phyloP scores from a whole-genome alignment of 2,329 filamentous ascomycete genomes.

The Neophaeococcomyces mojaviensis region DNA sequence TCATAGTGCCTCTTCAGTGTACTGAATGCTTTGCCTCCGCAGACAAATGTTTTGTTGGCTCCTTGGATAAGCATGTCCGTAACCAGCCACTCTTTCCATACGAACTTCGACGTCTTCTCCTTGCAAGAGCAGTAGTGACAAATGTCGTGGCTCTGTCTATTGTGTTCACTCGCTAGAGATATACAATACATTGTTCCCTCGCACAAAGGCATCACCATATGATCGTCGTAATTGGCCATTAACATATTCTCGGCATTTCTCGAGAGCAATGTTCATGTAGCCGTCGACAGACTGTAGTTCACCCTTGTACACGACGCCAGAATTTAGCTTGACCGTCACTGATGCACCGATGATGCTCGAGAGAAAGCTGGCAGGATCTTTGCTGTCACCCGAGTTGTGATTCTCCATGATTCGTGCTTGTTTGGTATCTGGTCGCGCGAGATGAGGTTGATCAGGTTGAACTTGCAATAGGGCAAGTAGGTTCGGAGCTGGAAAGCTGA shows the following conservation, averaged over 20 bases:
- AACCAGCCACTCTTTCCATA: background rate
- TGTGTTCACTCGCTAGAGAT: constrained; percentile 19
- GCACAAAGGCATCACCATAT: constrained; percentile 91
- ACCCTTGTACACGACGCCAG: constrained; percentile 96
- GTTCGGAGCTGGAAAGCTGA: background rate
- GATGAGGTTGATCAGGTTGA: background rate
- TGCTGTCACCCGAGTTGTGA: constrained; percentile 42
- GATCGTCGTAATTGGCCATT: constrained; percentile 73
- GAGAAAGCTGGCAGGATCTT: constrained; percentile 88
- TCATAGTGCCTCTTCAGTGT: too few species aligned
- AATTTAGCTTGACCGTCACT: constrained; percentile 96
- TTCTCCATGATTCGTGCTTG: constrained; percentile 11
- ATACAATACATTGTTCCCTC: constrained; percentile 71
- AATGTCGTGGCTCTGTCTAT: background rate
- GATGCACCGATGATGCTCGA: constrained; percentile 89
- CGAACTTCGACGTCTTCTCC: too few species aligned
- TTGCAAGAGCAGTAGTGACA: too few species aligned
- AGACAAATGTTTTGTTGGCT: too few species aligned
- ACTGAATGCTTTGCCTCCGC: too few species aligned
- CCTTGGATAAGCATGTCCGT: background rate
- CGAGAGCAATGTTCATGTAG: constrained; percentile 98
- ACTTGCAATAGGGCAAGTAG: background rate
- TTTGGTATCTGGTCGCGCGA: background rate
- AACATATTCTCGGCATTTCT: constrained; percentile 88
- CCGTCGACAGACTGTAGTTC: constrained; percentile 95